Percentiles rank a stretch among this genome's conserved stretches.
Conservation (phyloP, 2,329 filamentous ascomycete genomes). For the Arthroderma sp. region DNA sequence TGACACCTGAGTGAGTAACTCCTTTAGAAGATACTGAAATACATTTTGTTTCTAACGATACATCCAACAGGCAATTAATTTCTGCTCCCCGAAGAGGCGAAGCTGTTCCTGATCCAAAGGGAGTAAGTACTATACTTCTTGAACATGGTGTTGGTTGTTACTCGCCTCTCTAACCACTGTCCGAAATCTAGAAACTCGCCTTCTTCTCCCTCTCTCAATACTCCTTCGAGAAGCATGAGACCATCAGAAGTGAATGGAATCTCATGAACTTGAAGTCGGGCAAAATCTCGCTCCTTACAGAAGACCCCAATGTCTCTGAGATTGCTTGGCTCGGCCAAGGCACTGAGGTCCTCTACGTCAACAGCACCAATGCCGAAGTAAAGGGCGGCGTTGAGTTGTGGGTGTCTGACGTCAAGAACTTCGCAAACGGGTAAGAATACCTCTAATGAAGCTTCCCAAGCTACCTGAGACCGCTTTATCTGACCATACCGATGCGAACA, state of each 20-base stretch:
- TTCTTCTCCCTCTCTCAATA: constrained; percentile 55
- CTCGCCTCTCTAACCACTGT: not conserved
- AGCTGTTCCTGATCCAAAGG: constrained; percentile 27
- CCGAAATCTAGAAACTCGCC: constrained; percentile 24
- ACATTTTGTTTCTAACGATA: not conserved
- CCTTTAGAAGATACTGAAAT: not conserved
- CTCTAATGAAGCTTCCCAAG: not conserved
- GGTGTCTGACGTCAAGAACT: constrained; percentile 22
- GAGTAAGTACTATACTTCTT: constrained; percentile 17
- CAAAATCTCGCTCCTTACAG: constrained; percentile 51
- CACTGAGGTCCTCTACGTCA: constrained; percentile 46
- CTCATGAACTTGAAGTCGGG: constrained; percentile 57
- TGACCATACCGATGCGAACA: constrained; percentile 7
- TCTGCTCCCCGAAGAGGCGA: constrained; percentile 25
- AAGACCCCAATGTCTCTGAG: constrained; percentile 53
- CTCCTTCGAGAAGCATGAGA: constrained; percentile 62
- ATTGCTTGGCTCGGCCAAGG: constrained; percentile 62
- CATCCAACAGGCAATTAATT: constrained; percentile 20
- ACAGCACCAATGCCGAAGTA: constrained; percentile 27
- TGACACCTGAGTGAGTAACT: constrained; percentile 15
- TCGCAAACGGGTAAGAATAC: constrained; percentile 20
- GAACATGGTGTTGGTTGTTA: not conserved
- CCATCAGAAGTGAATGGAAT: constrained; percentile 47
- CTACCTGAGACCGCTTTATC: no score
- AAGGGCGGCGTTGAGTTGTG: constrained; percentile 29